Percentiles rank a stretch among this genome's conserved stretches.
These are phyloP conservation scores for Zygosaccharomyces sapae DNA, from an alignment of 1,139 yeast species.

Conservation along the genomic window DNA sequence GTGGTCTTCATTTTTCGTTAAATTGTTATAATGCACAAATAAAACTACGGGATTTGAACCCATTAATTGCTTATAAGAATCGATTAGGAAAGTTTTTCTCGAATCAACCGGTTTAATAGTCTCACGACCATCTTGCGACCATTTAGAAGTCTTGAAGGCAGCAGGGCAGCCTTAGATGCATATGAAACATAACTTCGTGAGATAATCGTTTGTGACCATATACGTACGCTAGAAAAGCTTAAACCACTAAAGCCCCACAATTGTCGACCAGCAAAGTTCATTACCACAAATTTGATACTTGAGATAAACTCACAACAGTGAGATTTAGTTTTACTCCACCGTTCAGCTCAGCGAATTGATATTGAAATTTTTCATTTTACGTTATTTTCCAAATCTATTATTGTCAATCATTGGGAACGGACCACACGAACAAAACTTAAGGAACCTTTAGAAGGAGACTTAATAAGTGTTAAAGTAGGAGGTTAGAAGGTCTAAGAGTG, in stretches of 20 bases:
- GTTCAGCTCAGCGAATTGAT: not conserved
- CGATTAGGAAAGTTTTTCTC: constrained; percentile 81
- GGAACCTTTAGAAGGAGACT: not conserved
- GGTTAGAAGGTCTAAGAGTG: not conserved
- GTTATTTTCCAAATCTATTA: not conserved
- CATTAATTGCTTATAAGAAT: constrained; percentile 68
- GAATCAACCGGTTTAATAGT: constrained; percentile 53
- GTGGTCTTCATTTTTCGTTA: constrained; percentile 64
- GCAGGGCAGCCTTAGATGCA: constrained; percentile 1
- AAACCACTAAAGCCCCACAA: not conserved
- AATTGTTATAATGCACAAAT: constrained; percentile 79
- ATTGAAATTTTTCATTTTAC: constrained; percentile 5
- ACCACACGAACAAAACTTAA: not conserved
- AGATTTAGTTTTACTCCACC: not conserved
- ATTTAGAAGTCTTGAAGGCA: constrained; percentile 2
- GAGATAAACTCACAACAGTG: not conserved
- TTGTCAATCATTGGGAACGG: constrained; percentile 3
- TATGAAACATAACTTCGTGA: not conserved
- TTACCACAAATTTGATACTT: not conserved
- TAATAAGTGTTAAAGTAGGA: not conserved
- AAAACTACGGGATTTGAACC: constrained; percentile 64
- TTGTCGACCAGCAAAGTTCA: not conserved
- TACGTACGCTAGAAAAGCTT: not conserved
- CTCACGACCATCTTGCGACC: constrained; percentile 16
- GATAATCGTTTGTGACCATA: not conserved